Conservation (phyloP, 805 yeast genomes). For the Suhomyces kilbournensis region DNA sequence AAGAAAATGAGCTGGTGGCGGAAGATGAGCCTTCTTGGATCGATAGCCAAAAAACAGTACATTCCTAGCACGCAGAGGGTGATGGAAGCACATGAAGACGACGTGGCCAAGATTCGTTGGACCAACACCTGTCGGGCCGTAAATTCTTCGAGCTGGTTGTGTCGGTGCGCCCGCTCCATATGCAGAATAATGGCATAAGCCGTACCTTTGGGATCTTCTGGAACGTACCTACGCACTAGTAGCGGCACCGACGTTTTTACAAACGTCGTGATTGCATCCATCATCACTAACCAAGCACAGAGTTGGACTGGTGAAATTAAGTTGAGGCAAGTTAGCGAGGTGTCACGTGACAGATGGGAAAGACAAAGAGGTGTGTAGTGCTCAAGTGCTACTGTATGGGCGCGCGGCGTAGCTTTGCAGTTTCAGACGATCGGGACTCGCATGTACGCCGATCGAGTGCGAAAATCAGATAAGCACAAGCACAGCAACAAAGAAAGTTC, state of each 20-base stretch:
- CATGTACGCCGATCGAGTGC: neutral
- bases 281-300: neutral
- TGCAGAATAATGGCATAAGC: neutral
- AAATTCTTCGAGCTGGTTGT: slow-evolving; percentile 29
- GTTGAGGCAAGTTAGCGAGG: neutral
- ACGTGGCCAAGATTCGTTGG: slow-evolving; percentile 37
- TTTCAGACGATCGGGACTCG: neutral
- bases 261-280: neutral
- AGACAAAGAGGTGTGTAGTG: too few relatives aligned
- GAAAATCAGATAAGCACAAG: neutral
- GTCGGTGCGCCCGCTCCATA: slow-evolving; percentile 1
- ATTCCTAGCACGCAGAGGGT: slow-evolving; percentile 55
- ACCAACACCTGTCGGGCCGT: slow-evolving; percentile 24
- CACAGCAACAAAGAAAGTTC: neutral
- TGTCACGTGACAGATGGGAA: neutral
- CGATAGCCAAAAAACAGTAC: slow-evolving; percentile 60
- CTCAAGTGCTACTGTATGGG: neutral
- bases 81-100: slow-evolving; percentile 38
- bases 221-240: neutral
- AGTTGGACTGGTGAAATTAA: neutral
- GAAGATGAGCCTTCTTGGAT: slow-evolving; percentile 59
- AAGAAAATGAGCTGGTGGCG: slow-evolving; percentile 69
- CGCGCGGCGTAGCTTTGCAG: neutral
- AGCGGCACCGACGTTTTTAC: neutral
- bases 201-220: neutral